Evolutionary conservation across 169 alveolate species (phyloP).

Genomic region (Plasmodium billcollinsi): DNA sequence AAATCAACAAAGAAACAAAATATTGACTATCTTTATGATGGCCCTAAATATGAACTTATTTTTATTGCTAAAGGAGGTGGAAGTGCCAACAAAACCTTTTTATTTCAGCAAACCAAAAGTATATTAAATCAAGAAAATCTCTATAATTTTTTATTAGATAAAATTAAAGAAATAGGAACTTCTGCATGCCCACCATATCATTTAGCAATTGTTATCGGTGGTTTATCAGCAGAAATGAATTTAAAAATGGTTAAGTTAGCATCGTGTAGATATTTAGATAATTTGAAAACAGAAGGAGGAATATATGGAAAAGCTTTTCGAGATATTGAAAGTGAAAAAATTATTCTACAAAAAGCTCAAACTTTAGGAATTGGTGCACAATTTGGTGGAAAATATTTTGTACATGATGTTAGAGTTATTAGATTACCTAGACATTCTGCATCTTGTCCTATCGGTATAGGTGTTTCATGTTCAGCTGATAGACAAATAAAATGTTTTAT

Average conservation of each 20-base stretch:
- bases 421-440: conserved; percentile 94
- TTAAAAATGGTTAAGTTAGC: conserved; percentile 92
- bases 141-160: conserved; percentile 83
- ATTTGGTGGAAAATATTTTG: conserved; percentile 93
- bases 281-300: conserved; percentile 87
- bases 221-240: conserved; percentile 91
- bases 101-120: conserved; percentile 90
- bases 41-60: conserved; percentile 84
- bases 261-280: conserved; percentile 88
- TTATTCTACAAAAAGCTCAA: conserved; percentile 79
- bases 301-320: conserved; percentile 88
- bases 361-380: conserved; percentile 93
- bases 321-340: conserved; percentile 86
- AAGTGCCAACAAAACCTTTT: conserved; percentile 91
- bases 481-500: conserved; percentile 88
- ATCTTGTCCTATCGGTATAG: conserved; percentile 92
- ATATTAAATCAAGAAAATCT: conserved; percentile 84
- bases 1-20: neutral
- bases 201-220: conserved; percentile 91
- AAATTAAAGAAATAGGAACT: conserved; percentile 89
- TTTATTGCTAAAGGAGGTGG: conserved; percentile 94
- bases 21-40: conserved; percentile 10
- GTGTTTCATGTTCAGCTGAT: conserved; percentile 94
- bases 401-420: conserved; percentile 92
- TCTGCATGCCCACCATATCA: conserved; percentile 95